Evolutionary conservation across 352 stramenopile genomes (phyloP).

Genomic region (Phytophthora megakarya): DNA sequence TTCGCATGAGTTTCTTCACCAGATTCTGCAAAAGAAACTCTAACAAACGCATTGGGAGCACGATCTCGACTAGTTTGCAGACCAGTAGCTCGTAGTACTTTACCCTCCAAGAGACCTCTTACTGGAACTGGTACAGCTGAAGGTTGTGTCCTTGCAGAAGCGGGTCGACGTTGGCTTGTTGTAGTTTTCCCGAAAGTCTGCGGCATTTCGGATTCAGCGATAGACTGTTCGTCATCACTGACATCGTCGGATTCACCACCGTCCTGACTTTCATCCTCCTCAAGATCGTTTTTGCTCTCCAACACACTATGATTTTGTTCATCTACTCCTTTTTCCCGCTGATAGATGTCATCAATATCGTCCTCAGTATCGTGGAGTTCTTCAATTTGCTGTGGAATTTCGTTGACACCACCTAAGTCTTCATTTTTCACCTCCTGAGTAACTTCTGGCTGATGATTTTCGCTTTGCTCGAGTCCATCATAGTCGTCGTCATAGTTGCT

Average conservation of each 20-base stretch:
- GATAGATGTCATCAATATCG: conserved; percentile 6
- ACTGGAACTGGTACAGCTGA: conserved; percentile 17
- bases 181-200: conserved; percentile 40
- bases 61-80: conserved; percentile 28
- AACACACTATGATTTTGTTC: not conserved
- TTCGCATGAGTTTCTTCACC: conserved; percentile 21
- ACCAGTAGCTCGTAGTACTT: conserved; percentile 47
- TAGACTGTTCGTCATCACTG: conserved; percentile 48
- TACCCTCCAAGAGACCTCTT: conserved; percentile 50
- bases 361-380: not conserved
- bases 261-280: not conserved
- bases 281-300: conserved; percentile 6
- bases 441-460: conserved; percentile 1
- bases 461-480: conserved; percentile 22
- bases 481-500: conserved; percentile 39
- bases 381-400: not conserved
- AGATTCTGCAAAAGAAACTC: conserved; percentile 60
- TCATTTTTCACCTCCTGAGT: conserved; percentile 10
- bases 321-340: conserved; percentile 7
- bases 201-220: conserved; percentile 51
- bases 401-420: not conserved
- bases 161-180: not conserved
- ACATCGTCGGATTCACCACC: not conserved
- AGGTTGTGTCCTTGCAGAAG: not conserved
- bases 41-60: conserved; percentile 47